Conservation (phyloP, 176 grass and related monocot genomes). For the Canna indica region DNA sequence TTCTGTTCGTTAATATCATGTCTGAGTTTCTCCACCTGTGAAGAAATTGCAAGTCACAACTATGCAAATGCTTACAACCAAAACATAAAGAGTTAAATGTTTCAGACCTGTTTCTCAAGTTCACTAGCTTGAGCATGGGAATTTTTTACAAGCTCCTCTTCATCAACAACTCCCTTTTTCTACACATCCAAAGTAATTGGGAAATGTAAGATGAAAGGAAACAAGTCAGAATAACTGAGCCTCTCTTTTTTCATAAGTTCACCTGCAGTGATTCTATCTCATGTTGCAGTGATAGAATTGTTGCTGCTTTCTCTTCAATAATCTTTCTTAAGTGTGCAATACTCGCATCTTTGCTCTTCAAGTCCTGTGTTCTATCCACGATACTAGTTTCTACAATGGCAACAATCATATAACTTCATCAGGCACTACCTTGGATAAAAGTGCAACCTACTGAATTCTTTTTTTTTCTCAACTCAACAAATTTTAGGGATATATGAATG, state of each 20-base stretch:
- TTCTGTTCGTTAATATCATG: conserved; percentile 44
- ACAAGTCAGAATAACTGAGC: background rate
- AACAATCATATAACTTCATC: background rate
- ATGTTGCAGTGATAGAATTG: conserved; percentile 42
- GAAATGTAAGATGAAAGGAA: background rate
- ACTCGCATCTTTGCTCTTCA: conserved; percentile 51
- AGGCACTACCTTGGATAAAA: background rate
- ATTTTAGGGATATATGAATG: too few species aligned
- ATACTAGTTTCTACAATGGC: conserved; percentile 41
- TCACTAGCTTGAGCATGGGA: conserved; percentile 25
- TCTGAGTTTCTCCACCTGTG: conserved; percentile 51
- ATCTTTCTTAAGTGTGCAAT: conserved; percentile 35
- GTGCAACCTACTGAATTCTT: too few species aligned
- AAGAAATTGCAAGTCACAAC: conserved; percentile 10
- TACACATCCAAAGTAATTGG: background rate
- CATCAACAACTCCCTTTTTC: conserved; percentile 32
- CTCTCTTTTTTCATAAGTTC: background rate
- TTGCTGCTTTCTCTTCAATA: conserved; percentile 36
- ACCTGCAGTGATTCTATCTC: conserved; percentile 60
- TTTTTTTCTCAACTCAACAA: too few species aligned
- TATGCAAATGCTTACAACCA: background rate
- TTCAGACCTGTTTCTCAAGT: background rate
- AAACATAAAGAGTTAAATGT: background rate
- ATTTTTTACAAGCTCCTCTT: conserved; percentile 41
- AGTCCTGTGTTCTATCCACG: conserved; percentile 30